phyloP scores from a whole-genome alignment of 176 grass and related monocot genomes.

The Oropetium thomaeum region DNA sequence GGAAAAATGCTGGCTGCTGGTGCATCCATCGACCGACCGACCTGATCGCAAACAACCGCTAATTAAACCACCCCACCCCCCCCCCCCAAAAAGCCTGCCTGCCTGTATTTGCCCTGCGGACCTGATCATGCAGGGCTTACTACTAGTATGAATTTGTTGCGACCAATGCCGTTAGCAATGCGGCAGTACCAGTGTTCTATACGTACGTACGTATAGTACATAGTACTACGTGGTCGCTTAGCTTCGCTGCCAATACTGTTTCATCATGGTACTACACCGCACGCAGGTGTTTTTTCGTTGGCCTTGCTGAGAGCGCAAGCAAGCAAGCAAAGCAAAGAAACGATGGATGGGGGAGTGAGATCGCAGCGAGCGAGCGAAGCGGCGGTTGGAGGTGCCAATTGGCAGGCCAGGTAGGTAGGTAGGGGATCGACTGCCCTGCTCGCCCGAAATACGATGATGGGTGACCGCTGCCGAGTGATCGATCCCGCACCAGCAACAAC shows the following conservation, averaged over 20 bases:
- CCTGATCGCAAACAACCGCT: no score
- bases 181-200: background rate
- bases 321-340: background rate
- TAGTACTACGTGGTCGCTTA: no score
- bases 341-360: background rate
- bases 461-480: no score
- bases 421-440: no score
- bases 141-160: no score
- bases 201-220: background rate
- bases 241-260: background rate
- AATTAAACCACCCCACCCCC: no score
- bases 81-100: no score
- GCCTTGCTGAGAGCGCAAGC: slow-evolving; percentile 20
- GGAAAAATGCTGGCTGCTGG: background rate
- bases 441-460: no score
- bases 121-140: no score
- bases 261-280: no score
- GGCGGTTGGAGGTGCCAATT: slow-evolving; percentile 2
- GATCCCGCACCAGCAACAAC: slow-evolving; percentile 48
- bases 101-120: no score
- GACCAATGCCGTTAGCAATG: background rate
- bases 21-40: background rate
- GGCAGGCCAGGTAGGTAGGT: no score
- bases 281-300: background rate
- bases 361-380: background rate